Conservation (phyloP, 2,329 filamentous ascomycete genomes). For the Phyllosticta capitalensis region DNA sequence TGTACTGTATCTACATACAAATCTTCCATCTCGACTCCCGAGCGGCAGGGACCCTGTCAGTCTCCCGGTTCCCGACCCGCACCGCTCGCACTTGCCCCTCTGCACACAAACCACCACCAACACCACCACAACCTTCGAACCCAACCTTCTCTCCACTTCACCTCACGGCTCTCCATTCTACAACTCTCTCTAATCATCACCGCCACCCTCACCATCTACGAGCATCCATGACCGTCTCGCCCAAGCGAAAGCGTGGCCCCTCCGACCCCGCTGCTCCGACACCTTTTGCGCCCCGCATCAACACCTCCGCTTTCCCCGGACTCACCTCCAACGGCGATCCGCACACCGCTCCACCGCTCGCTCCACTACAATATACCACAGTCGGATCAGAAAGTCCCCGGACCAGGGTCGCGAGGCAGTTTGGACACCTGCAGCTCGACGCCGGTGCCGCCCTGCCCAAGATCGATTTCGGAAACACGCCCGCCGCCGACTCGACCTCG, state of each 20-base stretch:
- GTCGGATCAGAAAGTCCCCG: constrained; percentile 8
- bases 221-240: constrained; percentile 5
- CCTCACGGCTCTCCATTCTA: neutral
- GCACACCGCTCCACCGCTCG: constrained; percentile 1
- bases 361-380: neutral
- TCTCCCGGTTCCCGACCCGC: neutral
- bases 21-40: too few relatives aligned
- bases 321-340: constrained; percentile 4
- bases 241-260: constrained; percentile 11
- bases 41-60: neutral
- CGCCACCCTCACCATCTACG: neutral
- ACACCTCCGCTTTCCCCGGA: constrained; percentile 10
- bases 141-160: neutral
- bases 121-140: neutral
- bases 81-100: neutral
- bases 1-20: too few relatives aligned
- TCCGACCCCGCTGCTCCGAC: constrained; percentile 8
- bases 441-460: neutral
- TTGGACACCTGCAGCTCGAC: constrained; percentile 4
- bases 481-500: neutral
- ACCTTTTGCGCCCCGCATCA: constrained; percentile 10
- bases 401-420: constrained; percentile 4
- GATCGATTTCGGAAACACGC: constrained; percentile 2
- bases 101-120: neutral
- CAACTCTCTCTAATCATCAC: neutral